Base-by-base conservation (phyloP, 176 grass and related monocot species). In the Oryza australiensis region DNA sequence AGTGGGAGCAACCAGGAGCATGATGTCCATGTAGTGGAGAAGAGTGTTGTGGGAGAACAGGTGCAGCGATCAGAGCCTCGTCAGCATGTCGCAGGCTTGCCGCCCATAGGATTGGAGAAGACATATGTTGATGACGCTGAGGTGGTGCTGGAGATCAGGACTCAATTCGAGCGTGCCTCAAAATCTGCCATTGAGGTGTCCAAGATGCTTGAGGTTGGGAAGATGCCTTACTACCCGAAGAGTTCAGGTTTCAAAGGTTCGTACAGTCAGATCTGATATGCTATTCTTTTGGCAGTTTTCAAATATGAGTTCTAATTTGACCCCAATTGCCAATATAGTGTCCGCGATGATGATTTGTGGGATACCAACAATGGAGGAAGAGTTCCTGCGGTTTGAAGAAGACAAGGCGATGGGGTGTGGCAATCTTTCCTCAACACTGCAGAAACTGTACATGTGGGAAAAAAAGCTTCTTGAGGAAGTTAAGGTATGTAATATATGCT, bases 381-480 rank as follows among this genome's bases (percentile, higher is more conserved):
- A 90, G 37, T 89, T 91, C 33, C 57, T 92, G 65, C 74, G 85
- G 30, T 99, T 88, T 23, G 85, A 95, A 70, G 96, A 96, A 64
- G 93, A 92, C 33, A 92, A 90, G 70, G 91, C 89, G 1, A 94
- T 94, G 92, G 88, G 76, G 70, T 91, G 76, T 2, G 92, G 92
- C 60, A 94, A 92, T 81, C 90, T 99, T 75, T 99, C 97, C 14
- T 99, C 97, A 3, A 99, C 97, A 12, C 89, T 99, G 76, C 97
- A 90, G 65, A 99, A 99, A 62, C 53, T 99, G 60, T 96, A 94
- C 88, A 94, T 96, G 83, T 99, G 97, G 97, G 97, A 99, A 77
- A 88, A 83, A 70, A 99, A 99, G 80, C 93, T 99, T 69, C 93
- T 96, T 66, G 91, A 99, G 83, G 97, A 99, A 96, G 93, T 99